Conservation (phyloP, 2,329 filamentous ascomycete genomes). For the Colletotrichum lindemuthianum region DNA sequence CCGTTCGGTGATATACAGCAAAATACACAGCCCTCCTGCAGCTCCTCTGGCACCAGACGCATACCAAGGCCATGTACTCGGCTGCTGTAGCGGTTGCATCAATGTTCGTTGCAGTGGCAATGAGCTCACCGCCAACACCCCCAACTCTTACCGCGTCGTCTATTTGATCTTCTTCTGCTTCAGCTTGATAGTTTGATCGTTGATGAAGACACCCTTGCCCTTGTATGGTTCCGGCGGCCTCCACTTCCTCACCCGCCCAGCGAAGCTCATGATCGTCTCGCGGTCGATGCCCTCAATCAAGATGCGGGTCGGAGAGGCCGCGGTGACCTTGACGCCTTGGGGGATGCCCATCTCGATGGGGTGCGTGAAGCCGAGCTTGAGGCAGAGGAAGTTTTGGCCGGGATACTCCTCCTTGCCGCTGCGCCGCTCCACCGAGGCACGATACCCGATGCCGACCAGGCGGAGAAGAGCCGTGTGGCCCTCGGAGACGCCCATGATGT, state of each 20-base stretch:
- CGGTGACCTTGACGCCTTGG: slow-evolving; percentile 82
- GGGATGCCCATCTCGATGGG: slow-evolving; percentile 91
- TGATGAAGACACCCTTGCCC: slow-evolving; percentile 98
- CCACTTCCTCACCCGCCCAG: slow-evolving; percentile 88
- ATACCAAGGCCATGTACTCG: not conserved
- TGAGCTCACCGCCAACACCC: not conserved
- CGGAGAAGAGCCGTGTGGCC: slow-evolving; percentile 94
- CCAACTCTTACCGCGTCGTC: slow-evolving; percentile 38
- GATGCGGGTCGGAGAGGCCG: slow-evolving; percentile 90
- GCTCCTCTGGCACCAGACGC: not conserved
- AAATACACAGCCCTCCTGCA: slow-evolving; percentile 33
- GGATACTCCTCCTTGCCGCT: slow-evolving; percentile 79
- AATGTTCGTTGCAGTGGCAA: not conserved
- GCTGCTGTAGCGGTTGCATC: not conserved
- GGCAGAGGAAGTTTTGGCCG: slow-evolving; percentile 87
- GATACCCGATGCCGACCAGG: slow-evolving; percentile 94
- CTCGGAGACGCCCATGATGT: slow-evolving; percentile 94
- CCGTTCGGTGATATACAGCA: slow-evolving; percentile 35
- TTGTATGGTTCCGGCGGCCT: slow-evolving; percentile 96
- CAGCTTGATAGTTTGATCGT: slow-evolving; percentile 96
- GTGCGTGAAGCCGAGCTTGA: slow-evolving; percentile 98
- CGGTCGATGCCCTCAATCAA: slow-evolving; percentile 89
- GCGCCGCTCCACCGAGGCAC: slow-evolving; percentile 83
- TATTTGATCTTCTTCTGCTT: slow-evolving; percentile 99
- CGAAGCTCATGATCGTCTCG: slow-evolving; percentile 89